These are phyloP conservation scores for Pichia sp. DNA, from an alignment of 1,139 yeast species.

Conservation along the genomic window DNA sequence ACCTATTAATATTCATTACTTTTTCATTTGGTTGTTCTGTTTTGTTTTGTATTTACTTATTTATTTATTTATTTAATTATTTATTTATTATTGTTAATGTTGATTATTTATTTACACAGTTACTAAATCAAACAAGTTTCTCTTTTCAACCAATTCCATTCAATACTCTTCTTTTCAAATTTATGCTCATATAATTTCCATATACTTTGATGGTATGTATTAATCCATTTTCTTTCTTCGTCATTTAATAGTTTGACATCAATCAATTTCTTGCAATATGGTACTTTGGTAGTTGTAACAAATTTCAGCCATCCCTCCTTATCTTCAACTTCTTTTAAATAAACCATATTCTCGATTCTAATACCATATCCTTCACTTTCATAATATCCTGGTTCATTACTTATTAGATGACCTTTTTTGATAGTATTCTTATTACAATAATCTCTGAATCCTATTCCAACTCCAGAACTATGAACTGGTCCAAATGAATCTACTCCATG, in stretches of 20 bases:
- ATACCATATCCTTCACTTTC: constrained; percentile 91
- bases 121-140: constrained; percentile 44
- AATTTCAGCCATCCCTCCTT: constrained; percentile 54
- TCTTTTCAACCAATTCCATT: constrained; percentile 67
- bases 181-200: constrained; percentile 48
- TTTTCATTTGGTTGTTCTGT: too few relatives aligned
- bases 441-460: constrained; percentile 76
- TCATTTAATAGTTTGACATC: constrained; percentile 48
- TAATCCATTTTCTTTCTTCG: constrained; percentile 63
- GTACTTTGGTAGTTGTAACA: constrained; percentile 86
- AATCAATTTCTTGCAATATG: constrained; percentile 68
- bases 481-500: constrained; percentile 94
- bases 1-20: background rate
- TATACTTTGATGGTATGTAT: constrained; percentile 58
- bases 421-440: constrained; percentile 36
- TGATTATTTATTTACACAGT: background rate
- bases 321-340: constrained; percentile 41
- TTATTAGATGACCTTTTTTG: constrained; percentile 68
- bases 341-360: constrained; percentile 78
- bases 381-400: constrained; percentile 96
- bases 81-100: background rate
- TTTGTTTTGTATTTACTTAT: too few relatives aligned
- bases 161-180: constrained; percentile 45
- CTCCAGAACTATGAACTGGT: constrained; percentile 95
- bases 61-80: too few relatives aligned